Evolutionary conservation across 129 eudicot species (phyloP), one percentile per base, ranked within the genome.

Genomic region (Apium graveolens): DNA sequence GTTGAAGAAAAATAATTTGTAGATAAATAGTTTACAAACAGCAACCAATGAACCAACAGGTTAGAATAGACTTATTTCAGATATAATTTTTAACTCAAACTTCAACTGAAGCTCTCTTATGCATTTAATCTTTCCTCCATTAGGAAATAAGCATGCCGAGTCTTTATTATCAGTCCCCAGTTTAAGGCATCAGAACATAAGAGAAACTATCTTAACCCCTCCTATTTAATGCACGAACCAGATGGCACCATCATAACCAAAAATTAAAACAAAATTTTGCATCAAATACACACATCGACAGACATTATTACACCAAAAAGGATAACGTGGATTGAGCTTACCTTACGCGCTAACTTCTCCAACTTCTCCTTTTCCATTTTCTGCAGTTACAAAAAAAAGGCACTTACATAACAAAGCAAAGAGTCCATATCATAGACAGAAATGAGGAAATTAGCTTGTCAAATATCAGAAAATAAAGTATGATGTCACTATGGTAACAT

Each of bases 361-460:
- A 66, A 66, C 72, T 66, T 66, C 11, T 66, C 72, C 24, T 31
- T 66, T 66, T 66, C 72, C 37, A 32, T 66, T 32, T 66, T 66
- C 72, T 66, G 72, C 72, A 14, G 41, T 66, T 31, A 65, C 8
- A 60, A 66, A 32, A 31, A 66, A 66, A 31, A 29, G 37, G 68
- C 68, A 11, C 41, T 66, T 66, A 66, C 39, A 31, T 12, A 31
- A 13, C 39, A 66, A 31, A 66, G 34, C 20, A 31, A 66, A 31
- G 72, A 12, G 9, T 29, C n/a, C 70, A 63, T 63, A 66, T 27
- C 37, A 32, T 27, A 31, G 3, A 32, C 72, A 66, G 4, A 66
- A 65, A 66, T 1, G 35, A 66, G 72, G 72, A 31, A 13, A 66
- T 31, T 35, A 35, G 37, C 37, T 35, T 35, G 37, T 35, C 37